phyloP scores from a whole-genome alignment of 1,284 basidiomycete genomes.

The Macrocystidia cucumis region DNA sequence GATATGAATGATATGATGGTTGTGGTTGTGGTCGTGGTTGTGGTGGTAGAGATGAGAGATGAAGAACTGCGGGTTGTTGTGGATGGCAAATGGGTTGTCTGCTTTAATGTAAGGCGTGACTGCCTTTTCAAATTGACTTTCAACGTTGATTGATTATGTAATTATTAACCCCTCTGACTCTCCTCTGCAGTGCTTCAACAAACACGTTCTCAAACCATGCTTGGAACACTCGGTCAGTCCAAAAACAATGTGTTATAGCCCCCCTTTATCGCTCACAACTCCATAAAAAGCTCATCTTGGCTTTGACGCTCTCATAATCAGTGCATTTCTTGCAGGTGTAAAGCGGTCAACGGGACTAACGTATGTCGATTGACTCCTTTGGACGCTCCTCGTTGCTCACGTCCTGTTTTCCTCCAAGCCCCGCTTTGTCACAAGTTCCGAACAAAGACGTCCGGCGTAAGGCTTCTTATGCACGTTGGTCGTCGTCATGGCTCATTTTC shows the following conservation, averaged over 20 bases:
- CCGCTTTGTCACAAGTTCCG: conserved; percentile 60
- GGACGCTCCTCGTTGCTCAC: conserved; percentile 1
- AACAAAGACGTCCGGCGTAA: conserved; percentile 80
- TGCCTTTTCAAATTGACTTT: neutral
- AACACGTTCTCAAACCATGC: conserved; percentile 30
- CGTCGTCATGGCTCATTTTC: neutral
- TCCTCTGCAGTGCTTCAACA: neutral
- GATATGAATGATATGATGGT: conserved; percentile 1
- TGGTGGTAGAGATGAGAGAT: conserved; percentile 1
- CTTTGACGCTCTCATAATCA: conserved; percentile 71
- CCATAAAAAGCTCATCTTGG: conserved; percentile 66
- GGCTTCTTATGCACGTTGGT: conserved; percentile 21
- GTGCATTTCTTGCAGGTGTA: conserved; percentile 73
- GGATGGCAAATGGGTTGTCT: neutral
- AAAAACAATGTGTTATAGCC: no score
- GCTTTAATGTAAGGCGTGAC: no score
- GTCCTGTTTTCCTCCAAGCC: conserved; percentile 30
- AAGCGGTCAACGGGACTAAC: conserved; percentile 76
- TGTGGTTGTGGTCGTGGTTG: conserved; percentile 1
- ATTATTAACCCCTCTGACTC: neutral
- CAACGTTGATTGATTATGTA: neutral
- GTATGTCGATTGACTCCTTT: conserved; percentile 45
- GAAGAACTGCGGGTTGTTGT: no score
- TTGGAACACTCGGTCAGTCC: conserved; percentile 39
- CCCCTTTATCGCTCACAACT: no score